Conservation (phyloP, 2,329 filamentous ascomycete genomes). For the Davidsoniella neocaledoniae region DNA sequence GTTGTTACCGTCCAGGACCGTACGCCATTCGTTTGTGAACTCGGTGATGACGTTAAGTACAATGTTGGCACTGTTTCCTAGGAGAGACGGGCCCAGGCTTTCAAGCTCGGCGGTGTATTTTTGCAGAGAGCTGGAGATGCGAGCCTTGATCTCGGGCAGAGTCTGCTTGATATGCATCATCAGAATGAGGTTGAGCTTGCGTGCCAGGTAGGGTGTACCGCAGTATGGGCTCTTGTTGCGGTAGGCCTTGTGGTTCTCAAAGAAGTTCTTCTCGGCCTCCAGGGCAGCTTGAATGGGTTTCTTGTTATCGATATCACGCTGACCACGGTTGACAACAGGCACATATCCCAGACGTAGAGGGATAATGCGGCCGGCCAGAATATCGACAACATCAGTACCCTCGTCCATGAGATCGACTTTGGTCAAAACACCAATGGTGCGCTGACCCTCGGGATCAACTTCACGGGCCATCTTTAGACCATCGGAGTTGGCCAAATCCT, state of each 20-base stretch:
- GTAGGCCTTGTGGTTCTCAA: slow-evolving; percentile 97
- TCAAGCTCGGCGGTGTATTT: slow-evolving; percentile 77
- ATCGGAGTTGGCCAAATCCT: slow-evolving; percentile 96
- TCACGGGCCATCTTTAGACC: slow-evolving; percentile 90
- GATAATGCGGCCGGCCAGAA: slow-evolving; percentile 92
- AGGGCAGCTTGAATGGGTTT: slow-evolving; percentile 81
- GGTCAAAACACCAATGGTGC: slow-evolving; percentile 94
- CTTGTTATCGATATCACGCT: slow-evolving; percentile 97
- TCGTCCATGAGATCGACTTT: slow-evolving; percentile 99
- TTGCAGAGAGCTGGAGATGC: slow-evolving; percentile 81
- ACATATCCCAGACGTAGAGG: slow-evolving; percentile 89
- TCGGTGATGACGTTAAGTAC: slow-evolving; percentile 98
- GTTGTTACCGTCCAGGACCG: slow-evolving; percentile 90
- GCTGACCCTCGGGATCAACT: slow-evolving; percentile 91
- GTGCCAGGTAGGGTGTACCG: slow-evolving; percentile 88
- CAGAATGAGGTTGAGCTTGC: slow-evolving; percentile 93
- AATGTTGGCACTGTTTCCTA: slow-evolving; percentile 92
- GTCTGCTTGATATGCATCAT: slow-evolving; percentile 99
- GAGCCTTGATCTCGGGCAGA: slow-evolving; percentile 91
- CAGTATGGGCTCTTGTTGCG: slow-evolving; percentile 98
- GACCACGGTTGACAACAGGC: slow-evolving; percentile 92
- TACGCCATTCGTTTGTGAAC: slow-evolving; percentile 94
- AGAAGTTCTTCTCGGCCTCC: slow-evolving; percentile 91
- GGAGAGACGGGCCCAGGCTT: slow-evolving; percentile 77
- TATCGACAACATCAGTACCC: slow-evolving; percentile 95